Base-by-base conservation (phyloP, 208 protist genomes). In the Trypanosoma boissoni region DNA sequence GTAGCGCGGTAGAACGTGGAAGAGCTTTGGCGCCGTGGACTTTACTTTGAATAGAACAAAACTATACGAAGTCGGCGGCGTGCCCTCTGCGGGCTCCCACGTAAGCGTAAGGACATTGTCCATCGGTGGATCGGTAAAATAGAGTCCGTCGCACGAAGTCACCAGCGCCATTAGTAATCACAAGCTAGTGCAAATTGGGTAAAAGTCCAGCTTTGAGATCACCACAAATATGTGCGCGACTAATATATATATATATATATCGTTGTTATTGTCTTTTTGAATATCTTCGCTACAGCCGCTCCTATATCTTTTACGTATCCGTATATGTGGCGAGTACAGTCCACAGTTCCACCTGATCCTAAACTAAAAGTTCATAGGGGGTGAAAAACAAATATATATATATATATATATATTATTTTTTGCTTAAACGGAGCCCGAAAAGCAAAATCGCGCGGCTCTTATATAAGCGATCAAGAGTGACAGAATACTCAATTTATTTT, bases 1-100 rank as follows among this genome's bases (percentile, higher is more conserved):
- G 51, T 88, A 92, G 50, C 81, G 78, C 3, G 88, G 88, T n/a
- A 74, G 21, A 2, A 90, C 82, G 55, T 91, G 80, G 50, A 94
- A 94, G 10, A 78, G 53, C 5, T 79, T 68, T 12, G 88, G 88
- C 7, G 81, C 68, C 16, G 82, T 86, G 49, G 73, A 86, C 68
- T 94, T 94, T 3, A 89, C 69, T 52, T 94, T 94, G 61, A 77
- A 91, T 16, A 94, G 51, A 16, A 89, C 64, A 20, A 66, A 63
- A 10, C 74, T 73, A 58, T 80, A 68, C 12, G 76, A 81, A 39
- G 63, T 18, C 16, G 61, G 41, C 27, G 65, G 43, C 0, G 52
- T n/a, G 39, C 41, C 60, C 27, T 21, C 29, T 6, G 58, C 60
- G 21, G 34, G 45, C 16, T 64, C 24, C 72, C 77, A 92, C 43